Evolutionary conservation across 2,329 filamentous ascomycete genomes (phyloP), one percentile per base, ranked within the genome.

Genomic region (Xylaria sp.): DNA sequence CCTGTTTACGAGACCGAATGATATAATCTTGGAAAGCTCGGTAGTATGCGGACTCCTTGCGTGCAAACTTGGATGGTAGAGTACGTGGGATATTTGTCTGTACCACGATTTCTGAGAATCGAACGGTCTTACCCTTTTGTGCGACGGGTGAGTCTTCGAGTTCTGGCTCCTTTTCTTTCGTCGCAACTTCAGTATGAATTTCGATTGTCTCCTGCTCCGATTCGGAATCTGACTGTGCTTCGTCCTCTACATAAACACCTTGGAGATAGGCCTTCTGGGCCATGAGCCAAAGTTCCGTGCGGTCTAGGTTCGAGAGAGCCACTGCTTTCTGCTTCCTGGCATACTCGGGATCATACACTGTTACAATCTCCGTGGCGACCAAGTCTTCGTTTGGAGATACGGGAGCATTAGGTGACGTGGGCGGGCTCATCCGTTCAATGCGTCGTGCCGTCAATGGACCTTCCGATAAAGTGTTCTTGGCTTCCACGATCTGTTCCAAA

Each of bases 231-330:
- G 80, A 74, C 48, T 81, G 59, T 51, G 30, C 39, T 21, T 83
- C 79, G 27, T 85, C 82, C 51, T 88, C 83, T 68, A 88, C 81
- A 65, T 88, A 86, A 2, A 94, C 84, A 24, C 90, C 90, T 51
- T 89, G 85, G 65, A 95, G 86, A 74, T 97, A 96, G 14, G 89
- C 85, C 65, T 90, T 90, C 79, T 98, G 95, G 7, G 93, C 92
- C 74, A 89, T 84, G 34, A 98, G 87, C 95, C 95, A 98, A 53
- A 93, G 81, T 75, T 92, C 91, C 4, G 95, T 98, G 70, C 94
- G 90, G 79, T 96, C 93, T 60, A 96, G 82, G 75, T 94, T 93
- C n/a, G 87, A 88, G 21, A 90, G 83, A 7, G 92, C 90, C 51
- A 86, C 86, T 72, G 91, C 84, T 76, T 92, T 87, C 70, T 97